Evolutionary conservation across 805 yeast species (phyloP).

Genomic region (Starmerella potacharoeniae): DNA sequence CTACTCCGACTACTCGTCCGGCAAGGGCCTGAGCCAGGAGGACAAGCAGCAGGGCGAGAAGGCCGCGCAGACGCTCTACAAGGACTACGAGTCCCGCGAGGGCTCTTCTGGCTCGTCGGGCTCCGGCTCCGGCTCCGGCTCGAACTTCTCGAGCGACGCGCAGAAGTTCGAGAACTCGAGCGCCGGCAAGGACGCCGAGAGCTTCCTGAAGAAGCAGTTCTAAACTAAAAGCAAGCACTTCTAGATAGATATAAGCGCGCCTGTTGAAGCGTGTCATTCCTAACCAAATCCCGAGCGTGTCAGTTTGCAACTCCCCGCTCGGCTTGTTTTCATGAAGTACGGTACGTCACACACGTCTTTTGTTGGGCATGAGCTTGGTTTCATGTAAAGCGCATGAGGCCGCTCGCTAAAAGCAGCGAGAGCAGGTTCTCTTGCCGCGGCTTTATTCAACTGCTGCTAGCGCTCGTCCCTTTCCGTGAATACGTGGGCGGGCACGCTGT

Average conservation of each 20-base stretch:
- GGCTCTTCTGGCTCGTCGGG: background rate
- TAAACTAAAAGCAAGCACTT: background rate
- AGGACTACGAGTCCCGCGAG: background rate
- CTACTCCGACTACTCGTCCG: conserved; percentile 2
- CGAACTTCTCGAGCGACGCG: background rate
- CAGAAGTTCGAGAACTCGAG: background rate
- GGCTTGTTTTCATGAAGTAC: too few relatives aligned
- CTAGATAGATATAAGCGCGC: background rate
- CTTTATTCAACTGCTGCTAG: too few relatives aligned
- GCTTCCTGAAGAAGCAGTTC: background rate
- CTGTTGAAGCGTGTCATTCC: too few relatives aligned
- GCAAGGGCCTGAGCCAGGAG: conserved; percentile 1
- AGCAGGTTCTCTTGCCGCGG: too few relatives aligned
- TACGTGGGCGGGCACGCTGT: too few relatives aligned
- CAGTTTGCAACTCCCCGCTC: too few relatives aligned
- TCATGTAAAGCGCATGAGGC: too few relatives aligned
- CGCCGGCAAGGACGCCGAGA: background rate
- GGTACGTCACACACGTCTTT: too few relatives aligned
- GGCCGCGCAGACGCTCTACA: conserved; percentile 1
- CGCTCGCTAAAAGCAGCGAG: too few relatives aligned
- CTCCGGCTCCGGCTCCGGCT: background rate
- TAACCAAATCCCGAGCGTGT: too few relatives aligned
- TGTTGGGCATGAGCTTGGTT: too few relatives aligned
- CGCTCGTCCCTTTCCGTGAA: too few relatives aligned
- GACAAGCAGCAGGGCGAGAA: conserved; percentile 3